Base-by-base conservation (phyloP, 257 asterid species). In the Paulownia fortunei region DNA sequence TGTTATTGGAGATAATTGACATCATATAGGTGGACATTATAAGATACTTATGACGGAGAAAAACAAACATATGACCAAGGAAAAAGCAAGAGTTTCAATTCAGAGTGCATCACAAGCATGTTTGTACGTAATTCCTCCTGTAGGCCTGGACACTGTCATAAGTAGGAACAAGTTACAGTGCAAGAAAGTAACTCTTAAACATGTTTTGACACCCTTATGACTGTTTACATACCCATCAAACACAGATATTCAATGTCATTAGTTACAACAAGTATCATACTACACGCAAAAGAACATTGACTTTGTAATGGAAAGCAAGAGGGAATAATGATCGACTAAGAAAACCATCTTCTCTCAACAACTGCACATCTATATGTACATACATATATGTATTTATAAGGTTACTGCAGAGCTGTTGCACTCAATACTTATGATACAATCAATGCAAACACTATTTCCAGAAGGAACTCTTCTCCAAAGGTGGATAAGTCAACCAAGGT, bases 1-100 rank as follows among this genome's bases (percentile, higher is more conserved):
- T 58, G 55, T 72, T 60, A 69, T 24, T 52, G 66, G 54, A 71
- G 23, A 68, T 44, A 58, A 62, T 21, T 42, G 54, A 78, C 68
- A 70, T 32, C 71, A 63, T 73, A 52, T 8, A 72, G 15, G 21
- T 46, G 34, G 18, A 54, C 8, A 72, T 65, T 13, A 63, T 41
- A 61, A 42, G 79, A 78, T 47, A 70, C 39, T 61, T 70, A 54
- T 65, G 60, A 30, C 49, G 74, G 47, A 68, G 34, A 69, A n/a
- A 42, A 67, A 62, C 37, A 80, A 61, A 37, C 24, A 59, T 37
- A 23, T 8, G 36, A 72, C 62, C 77, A 74, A 56, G 72, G n/a
- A 74, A 39, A 73, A 26, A 58, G 37, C 11, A 39, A 49, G 18
- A 23, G 27, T 54, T 55, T 42, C 67, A 59, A 59, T 73, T 71